Evolutionary conservation across 495 filamentous ascomycete species (phyloP), one percentile per base, ranked within the genome.

Genomic region (Aspergillus nanangensis): DNA sequence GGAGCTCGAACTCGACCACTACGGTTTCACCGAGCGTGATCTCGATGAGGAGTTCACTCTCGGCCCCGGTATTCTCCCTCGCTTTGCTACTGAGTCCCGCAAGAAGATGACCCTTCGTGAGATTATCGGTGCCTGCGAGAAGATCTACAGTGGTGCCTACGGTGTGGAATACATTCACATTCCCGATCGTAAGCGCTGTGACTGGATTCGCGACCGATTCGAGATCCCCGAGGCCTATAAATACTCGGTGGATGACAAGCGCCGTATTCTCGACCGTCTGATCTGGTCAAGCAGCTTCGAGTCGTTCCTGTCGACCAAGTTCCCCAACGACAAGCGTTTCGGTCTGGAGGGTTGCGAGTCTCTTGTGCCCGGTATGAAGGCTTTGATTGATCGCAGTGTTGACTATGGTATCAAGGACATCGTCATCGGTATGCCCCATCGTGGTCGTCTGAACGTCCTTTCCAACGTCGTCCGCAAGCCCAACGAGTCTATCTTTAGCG

Each of bases 261-360:
- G 93, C 51, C 79, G 93, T 51, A 96, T 98, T 51, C 78, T 98
- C 50, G 93, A 98, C 66, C 91, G 93, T 64, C 72, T 98, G 35
- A 98, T 98, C 66, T 98, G 93, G 93, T 88, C 86, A 65, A 90
- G 89, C 51, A 96, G 86, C 70, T 98, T 98, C 64, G 93, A 98
- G 69, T 69, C 78, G 38, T 98, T 98, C 80, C 70, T 94, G 48
- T 81, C 92, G 23, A 95, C 88, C 44, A 98, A 98, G 69, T 97
- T 94, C 74, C 94, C 94, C 60, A 98, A 98, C 70, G 93, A 98
- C 76, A 98, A 98, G 79, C 85, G 93, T 55, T 98, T 98, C 69
- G 93, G 93, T 70, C 79, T 98, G 14, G 93, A 98, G 70, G 93
- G 93, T 56, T 95, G 90, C 58, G 94, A 97, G 66, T 87, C 87